phyloP scores from a whole-genome alignment of 2,329 filamentous ascomycete genomes.

The Fusarium denticulatum region DNA sequence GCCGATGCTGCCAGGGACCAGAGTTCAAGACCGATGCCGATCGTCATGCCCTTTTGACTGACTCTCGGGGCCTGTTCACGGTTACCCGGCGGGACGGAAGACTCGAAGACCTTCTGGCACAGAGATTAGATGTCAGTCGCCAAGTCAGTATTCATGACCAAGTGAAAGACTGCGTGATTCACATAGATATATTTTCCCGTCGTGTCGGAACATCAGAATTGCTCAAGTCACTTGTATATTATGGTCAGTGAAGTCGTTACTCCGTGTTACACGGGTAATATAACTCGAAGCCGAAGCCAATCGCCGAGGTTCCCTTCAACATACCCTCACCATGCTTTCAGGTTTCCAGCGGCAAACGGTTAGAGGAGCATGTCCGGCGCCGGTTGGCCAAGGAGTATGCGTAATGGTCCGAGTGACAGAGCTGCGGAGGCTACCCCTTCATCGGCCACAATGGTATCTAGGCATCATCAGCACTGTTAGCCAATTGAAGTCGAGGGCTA shows the following conservation, averaged over 20 bases:
- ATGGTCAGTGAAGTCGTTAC: no score
- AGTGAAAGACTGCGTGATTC: neutral
- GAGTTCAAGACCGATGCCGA: rapidly evolving
- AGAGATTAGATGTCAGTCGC: neutral
- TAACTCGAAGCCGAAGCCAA: no score
- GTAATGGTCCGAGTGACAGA: neutral
- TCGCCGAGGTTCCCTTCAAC: neutral
- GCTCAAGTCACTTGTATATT: rapidly evolving
- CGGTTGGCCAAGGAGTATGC: no score
- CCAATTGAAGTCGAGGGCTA: rapidly evolving
- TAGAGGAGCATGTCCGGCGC: neutral
- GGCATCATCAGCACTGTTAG: neutral
- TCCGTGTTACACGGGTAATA: no score
- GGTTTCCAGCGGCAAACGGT: rapidly evolving
- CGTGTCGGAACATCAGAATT: neutral
- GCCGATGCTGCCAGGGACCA: neutral
- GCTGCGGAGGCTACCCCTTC: neutral
- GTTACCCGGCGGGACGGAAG: rapidly evolving
- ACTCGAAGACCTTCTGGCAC: rapidly evolving
- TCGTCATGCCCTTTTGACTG: neutral
- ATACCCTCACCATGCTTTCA: rapidly evolving
- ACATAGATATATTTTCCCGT: neutral
- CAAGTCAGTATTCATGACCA: rapidly evolving
- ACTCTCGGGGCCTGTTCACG: neutral
- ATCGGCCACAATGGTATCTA: neutral